phyloP scores from a whole-genome alignment of 768 basidiomycete genomes.

The Trametes meyenii region DNA sequence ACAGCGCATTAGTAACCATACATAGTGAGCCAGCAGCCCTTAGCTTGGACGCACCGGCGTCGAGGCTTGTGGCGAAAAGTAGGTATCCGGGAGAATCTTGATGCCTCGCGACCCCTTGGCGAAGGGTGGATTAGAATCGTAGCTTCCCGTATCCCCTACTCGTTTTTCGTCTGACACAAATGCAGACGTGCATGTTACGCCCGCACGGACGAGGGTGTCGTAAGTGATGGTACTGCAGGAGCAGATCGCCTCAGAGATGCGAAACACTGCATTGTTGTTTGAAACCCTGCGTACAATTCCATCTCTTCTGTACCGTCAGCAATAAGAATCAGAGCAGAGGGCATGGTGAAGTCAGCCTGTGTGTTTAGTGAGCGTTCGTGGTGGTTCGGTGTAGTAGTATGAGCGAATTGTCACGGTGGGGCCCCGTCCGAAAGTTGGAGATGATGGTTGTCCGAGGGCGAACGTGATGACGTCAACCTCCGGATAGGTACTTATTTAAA shows the following conservation, averaged over 20 bases:
- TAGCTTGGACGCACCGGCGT: slow-evolving; percentile 24
- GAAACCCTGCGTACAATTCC: slow-evolving; percentile 68
- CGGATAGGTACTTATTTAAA: too few species aligned
- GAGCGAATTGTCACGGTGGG: too few species aligned
- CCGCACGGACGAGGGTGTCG: slow-evolving; percentile 80
- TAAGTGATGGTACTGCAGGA: slow-evolving; percentile 70
- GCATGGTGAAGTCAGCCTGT: slow-evolving; percentile 25
- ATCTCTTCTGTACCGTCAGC: slow-evolving; percentile 88
- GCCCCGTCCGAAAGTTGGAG: too few species aligned
- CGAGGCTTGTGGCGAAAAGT: slow-evolving; percentile 32
- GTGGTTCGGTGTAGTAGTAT: neutral
- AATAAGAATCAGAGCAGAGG: slow-evolving; percentile 70
- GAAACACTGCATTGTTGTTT: neutral
- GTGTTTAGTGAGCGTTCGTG: neutral
- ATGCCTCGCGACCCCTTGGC: slow-evolving; percentile 75
- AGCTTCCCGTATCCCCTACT: slow-evolving; percentile 23
- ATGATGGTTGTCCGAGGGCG: neutral
- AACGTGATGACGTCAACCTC: neutral
- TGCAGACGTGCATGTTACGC: slow-evolving; percentile 66
- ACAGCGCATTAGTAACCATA: too few species aligned
- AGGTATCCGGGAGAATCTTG: slow-evolving; percentile 67
- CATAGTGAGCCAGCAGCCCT: too few species aligned
- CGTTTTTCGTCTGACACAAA: slow-evolving; percentile 43
- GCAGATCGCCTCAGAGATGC: neutral
- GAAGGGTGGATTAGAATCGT: slow-evolving; percentile 43